Evolutionary conservation across 495 filamentous ascomycete species (phyloP).

Genomic region (Penicillium riverlandense): DNA sequence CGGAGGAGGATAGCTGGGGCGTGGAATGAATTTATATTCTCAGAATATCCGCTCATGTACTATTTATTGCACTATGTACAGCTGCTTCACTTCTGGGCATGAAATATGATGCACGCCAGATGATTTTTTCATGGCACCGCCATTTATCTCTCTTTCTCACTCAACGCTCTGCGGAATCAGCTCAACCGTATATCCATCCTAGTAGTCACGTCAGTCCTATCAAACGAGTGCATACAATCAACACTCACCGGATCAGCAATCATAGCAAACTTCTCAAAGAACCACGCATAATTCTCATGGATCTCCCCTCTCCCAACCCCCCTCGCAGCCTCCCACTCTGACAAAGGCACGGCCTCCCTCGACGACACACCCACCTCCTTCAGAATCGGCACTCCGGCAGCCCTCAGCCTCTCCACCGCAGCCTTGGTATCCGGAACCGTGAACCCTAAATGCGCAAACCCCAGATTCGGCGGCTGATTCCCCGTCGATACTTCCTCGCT

Average conservation of each 20-base stretch:
- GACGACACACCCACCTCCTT: conserved; percentile 28
- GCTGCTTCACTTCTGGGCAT: too few relatives aligned
- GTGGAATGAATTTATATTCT: conserved; percentile 4
- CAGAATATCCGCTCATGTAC: not conserved
- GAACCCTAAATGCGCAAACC: conserved; percentile 35
- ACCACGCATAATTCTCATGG: conserved; percentile 26
- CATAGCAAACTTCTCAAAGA: conserved; percentile 34
- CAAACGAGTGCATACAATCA: not conserved
- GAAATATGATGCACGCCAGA: too few relatives aligned
- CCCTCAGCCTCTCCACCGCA: conserved; percentile 24
- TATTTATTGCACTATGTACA: not conserved
- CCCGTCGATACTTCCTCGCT: conserved; percentile 13
- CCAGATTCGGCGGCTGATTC: conserved; percentile 25
- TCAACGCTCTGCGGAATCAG: conserved; percentile 17
- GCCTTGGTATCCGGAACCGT: conserved; percentile 27
- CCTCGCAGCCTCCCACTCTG: conserved; percentile 27
- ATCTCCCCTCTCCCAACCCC: conserved; percentile 27
- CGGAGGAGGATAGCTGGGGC: conserved; percentile 45
- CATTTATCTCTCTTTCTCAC: not conserved
- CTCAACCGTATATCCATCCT: conserved; percentile 24
- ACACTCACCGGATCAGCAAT: conserved; percentile 33
- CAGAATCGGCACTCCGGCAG: conserved; percentile 21
- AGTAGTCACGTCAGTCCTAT: not conserved
- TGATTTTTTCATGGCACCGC: too few relatives aligned
- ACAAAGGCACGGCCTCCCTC: conserved; percentile 26